Evolutionary conservation across 1,284 basidiomycete species (phyloP).

Genomic region (Phylloboletellus chloephorus): DNA sequence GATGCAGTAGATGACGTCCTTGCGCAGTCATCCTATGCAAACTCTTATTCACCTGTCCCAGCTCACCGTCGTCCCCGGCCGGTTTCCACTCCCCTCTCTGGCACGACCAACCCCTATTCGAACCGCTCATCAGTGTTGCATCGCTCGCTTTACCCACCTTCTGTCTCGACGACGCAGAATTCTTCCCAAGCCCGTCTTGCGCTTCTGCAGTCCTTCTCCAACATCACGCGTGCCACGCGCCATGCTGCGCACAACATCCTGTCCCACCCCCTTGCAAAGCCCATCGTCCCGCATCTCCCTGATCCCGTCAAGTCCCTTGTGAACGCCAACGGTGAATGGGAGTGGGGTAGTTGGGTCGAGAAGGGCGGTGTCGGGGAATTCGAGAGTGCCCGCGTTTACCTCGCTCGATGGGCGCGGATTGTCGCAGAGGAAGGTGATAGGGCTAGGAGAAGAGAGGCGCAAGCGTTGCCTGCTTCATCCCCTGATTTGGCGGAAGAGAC

Average conservation of each 20-base stretch:
- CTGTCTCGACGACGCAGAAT: conserved; percentile 44
- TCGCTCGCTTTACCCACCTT: conserved; percentile 56
- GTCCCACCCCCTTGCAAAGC: conserved; percentile 89
- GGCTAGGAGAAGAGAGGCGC: conserved; percentile 71
- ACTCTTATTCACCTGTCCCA: conserved; percentile 80
- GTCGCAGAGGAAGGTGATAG: conserved; percentile 95
- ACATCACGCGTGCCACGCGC: conserved; percentile 83
- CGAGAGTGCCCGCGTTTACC: conserved; percentile 92
- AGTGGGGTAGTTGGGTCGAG: conserved; percentile 83
- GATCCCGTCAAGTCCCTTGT: conserved; percentile 87
- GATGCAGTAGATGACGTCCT: conserved; percentile 80
- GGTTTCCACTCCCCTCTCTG: conserved; percentile 39
- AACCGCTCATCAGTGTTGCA: conserved; percentile 72
- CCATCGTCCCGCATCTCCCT: conserved; percentile 89
- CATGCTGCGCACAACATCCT: conserved; percentile 89
- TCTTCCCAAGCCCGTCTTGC: conserved; percentile 68
- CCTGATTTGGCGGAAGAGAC: conserved; percentile 56
- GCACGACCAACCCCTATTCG: conserved; percentile 51
- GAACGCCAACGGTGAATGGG: conserved; percentile 76
- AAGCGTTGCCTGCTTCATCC: conserved; percentile 49
- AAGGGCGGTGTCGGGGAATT: conserved; percentile 88
- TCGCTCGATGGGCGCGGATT: conserved; percentile 93
- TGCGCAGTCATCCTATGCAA: conserved; percentile 66
- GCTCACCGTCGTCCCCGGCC: conserved; percentile 71
- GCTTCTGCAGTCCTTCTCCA: conserved; percentile 80